Conservation (phyloP, 257 asterid genomes). For the Solanum chiquidenum region DNA sequence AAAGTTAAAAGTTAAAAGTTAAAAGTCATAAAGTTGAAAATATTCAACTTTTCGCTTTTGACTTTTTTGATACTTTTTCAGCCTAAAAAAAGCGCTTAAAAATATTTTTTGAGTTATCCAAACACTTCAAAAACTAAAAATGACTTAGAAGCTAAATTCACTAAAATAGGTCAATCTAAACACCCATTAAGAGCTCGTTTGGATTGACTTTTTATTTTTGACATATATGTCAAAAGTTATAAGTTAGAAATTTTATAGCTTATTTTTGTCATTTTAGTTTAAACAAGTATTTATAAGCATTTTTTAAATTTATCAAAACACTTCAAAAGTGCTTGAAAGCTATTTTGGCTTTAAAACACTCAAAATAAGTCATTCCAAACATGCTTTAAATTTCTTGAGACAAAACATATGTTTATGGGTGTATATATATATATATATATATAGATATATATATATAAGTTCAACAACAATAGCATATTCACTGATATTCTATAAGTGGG, state of each 20-base stretch:
- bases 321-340: neutral
- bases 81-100: too few species aligned
- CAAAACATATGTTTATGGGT: neutral
- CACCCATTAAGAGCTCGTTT: neutral
- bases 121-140: too few species aligned
- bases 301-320: too few species aligned
- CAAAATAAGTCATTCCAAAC: neutral
- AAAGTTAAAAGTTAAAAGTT: too few species aligned
- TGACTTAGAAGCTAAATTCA: neutral
- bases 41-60: neutral
- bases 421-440: neutral
- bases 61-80: neutral
- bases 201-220: neutral
- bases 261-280: too few species aligned
- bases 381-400: neutral
- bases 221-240: neutral
- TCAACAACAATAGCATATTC: neutral
- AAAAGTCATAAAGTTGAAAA: too few species aligned
- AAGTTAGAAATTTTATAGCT: neutral
- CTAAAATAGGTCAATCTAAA: too few species aligned
- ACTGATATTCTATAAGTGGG: neutral
- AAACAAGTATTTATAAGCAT: neutral
- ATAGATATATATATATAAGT: neutral
- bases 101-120: neutral
- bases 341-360: neutral